Conservation (phyloP, 2,329 filamentous ascomycete species). For the Venturia asperata region DNA sequence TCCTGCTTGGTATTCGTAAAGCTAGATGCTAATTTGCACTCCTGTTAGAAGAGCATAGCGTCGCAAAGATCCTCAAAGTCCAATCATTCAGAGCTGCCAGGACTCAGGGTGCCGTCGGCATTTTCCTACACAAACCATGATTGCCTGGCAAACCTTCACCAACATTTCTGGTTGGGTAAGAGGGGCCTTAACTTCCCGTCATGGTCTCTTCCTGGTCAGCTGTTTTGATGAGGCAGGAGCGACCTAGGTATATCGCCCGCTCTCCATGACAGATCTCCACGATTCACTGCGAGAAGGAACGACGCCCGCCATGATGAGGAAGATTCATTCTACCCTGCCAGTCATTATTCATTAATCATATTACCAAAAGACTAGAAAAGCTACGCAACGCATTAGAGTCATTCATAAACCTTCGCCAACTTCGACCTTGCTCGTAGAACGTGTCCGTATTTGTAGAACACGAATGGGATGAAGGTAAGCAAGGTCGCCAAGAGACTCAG, state of each 20-base stretch:
- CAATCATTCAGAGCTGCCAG: no score
- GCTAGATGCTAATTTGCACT: no score
- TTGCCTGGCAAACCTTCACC: no score
- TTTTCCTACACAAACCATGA: no score
- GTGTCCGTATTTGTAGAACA: constrained; percentile 39
- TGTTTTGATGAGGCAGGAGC: not conserved
- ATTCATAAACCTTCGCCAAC: constrained; percentile 31
- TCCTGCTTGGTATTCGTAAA: not conserved
- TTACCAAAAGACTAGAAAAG: not conserved
- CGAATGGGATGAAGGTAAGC: constrained; percentile 38
- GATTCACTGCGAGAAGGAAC: not conserved
- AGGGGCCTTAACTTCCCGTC: no score
- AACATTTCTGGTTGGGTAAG: no score
- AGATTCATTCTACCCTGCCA: not conserved
- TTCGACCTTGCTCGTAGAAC: constrained; percentile 35
- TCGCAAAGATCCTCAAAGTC: no score
- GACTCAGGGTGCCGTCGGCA: no score
- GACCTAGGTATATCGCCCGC: not conserved
- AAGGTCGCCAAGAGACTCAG: constrained; percentile 42
- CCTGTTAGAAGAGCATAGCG: no score
- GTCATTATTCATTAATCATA: not conserved
- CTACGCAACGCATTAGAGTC: not conserved
- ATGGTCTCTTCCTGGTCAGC: not conserved
- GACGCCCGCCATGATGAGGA: not conserved
- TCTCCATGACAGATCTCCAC: not conserved